Conservation (phyloP, 441 rosid genomes). For the Rhodomyrtus psidioides region DNA sequence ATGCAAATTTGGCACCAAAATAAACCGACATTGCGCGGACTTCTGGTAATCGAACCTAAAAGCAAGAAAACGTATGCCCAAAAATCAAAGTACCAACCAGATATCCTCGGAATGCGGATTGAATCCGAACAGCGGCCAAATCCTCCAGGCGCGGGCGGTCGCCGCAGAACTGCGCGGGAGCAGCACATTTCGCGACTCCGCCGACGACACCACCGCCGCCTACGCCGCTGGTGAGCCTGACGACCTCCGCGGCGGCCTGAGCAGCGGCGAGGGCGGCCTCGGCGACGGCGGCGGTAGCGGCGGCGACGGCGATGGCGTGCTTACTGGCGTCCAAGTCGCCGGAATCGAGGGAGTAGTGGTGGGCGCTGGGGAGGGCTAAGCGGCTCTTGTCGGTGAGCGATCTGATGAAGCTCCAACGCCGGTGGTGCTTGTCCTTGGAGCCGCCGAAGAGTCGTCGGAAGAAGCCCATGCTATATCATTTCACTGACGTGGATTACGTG, state of each 20-base stretch:
- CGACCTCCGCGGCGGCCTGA: slow-evolving; percentile 69
- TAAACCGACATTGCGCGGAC: background rate
- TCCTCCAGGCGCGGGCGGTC: slow-evolving; percentile 21
- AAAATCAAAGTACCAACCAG: slow-evolving; percentile 36
- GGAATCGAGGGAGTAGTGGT: background rate
- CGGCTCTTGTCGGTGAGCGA: background rate
- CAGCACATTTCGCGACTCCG: background rate
- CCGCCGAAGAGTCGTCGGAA: slow-evolving; percentile 7
- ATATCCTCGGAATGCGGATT: slow-evolving; percentile 63
- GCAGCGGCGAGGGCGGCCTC: slow-evolving; percentile 69
- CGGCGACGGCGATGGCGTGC: slow-evolving; percentile 68
- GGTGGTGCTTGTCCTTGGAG: background rate
- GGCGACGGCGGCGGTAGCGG: slow-evolving; percentile 65
- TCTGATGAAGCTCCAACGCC: slow-evolving; percentile 3
- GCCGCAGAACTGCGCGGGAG: slow-evolving; percentile 12
- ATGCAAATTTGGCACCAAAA: background rate
- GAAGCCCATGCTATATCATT: slow-evolving; percentile 2
- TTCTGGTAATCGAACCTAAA: background rate
- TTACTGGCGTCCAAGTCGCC: slow-evolving; percentile 37
- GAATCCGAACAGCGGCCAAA: slow-evolving; percentile 42
- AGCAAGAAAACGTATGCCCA: background rate
- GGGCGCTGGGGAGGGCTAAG: slow-evolving; percentile 11
- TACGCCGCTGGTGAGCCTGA: slow-evolving; percentile 38
- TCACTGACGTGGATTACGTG: background rate
- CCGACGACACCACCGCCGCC: slow-evolving; percentile 12